Base-by-base conservation (phyloP, 2,329 filamentous ascomycete species). In the Bipolaris bicolor region DNA sequence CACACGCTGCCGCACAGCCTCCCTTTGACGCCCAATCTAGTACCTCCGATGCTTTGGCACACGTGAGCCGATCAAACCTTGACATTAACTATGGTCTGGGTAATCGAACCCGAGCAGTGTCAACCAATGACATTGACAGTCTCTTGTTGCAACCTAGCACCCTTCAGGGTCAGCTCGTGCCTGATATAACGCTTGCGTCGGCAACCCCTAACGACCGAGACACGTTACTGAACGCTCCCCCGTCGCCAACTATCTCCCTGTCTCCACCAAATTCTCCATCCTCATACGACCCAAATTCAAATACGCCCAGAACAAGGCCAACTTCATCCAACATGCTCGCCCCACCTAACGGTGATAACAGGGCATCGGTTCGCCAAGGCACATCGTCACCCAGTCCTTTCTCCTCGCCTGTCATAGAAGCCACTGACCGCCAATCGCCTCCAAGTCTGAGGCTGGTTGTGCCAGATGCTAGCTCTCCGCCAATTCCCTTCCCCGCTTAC, bases 401-500 rank as follows among this genome's bases (percentile, higher is more conserved):
- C 1, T 69, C 70, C 2, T 75, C 72, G 7, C 74, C 74, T 10
- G 58, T 65, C 10, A 47, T 69, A 11, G 66, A 72, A 26, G 44
- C 66, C 44, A 60, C 58, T 5, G 49, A 63, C 16, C 63, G 59
- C 18, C 68, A 70, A 15, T 67, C 66, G n/a, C 70, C 75, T 15
- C 65, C 71, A 20, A 65, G 77, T 5, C 76, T 79, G 2, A 79
- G 77, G 57, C 68, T 82, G 40, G 58, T 72, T 7, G 78, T 83
- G 48, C 78, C 78, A 31, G 64, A 66, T 22, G 65, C 68, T 70
- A 79, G 67, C 1, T 77, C 77, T 3, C 79, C 82, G 3, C 76
- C 81, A 4, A 84, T 85, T 3, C 88, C 90, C 0, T 94, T 95
- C 60, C 90, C 90, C 1, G 76, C 81, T 5, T 90, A 87, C 62